Evolutionary conservation across 495 filamentous ascomycete genomes (phyloP), one percentile per base, ranked within the genome.

Genomic region (Aspergillus kassunensis): DNA sequence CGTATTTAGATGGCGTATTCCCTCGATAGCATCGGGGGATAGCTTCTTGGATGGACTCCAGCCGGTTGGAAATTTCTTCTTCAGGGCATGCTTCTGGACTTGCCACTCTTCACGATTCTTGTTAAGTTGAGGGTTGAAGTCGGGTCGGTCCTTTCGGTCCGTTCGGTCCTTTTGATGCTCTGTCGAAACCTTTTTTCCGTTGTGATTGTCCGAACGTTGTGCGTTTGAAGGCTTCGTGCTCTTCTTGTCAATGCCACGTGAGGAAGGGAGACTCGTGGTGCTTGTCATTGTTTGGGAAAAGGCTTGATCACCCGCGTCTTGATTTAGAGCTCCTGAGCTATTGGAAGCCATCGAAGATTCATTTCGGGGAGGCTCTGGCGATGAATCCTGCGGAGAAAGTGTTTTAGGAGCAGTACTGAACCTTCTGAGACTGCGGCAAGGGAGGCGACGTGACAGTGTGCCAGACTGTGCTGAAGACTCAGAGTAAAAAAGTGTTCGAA

Each of bases 11-110:
- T 84, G 81, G 16, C 88, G 83, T 51, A 97, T 96, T 23, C 90
- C 90, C 13, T 90, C 86, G 10, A 95, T 63, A 10, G 92, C 88
- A 65, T 96, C 91, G 0, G 92, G 93, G 0, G 93, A 97, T 1
- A 98, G 81, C 50, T 83, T 83, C 70, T 95, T 97, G 21, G 75
- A 75, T 19, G 93, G 90, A 34, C 76, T 72, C 91, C 92, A 98
- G 6, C 84, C 83, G 0, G 58, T 66, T 1, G 81, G 77, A 58
- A 97, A 95, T 62, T 97, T 96, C 24, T 75, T 59, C 47, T 81
- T 70, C 15, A 92, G 63, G 0, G 80, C 82, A 1, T 64, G 65
- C 66, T 95, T 95, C 40, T 95, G 82, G 9, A 82, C 68, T 56
- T 80, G 76, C 91, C 91, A 96, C 3, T 45, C 40, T 57, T 88